phyloP scores from a whole-genome alignment of 2,329 filamentous ascomycete genomes.

The Pyrenochaeta sp. region DNA sequence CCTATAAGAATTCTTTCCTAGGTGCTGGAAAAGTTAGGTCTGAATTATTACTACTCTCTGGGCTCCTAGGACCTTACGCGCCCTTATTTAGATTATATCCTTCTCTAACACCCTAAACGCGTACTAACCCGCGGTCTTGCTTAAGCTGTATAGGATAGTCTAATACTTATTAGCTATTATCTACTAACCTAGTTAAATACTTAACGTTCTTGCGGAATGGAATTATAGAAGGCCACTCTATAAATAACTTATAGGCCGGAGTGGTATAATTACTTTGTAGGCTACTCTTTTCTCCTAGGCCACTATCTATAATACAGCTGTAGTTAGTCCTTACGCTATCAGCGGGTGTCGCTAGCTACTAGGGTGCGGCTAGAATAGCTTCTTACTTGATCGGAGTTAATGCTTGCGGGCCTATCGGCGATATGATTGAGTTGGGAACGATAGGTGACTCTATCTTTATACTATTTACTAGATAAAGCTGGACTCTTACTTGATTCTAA shows the following conservation, averaged over 20 bases:
- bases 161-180: slow-evolving; percentile 66
- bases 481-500: slow-evolving; percentile 34
- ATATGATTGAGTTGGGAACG: slow-evolving; percentile 35
- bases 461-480: slow-evolving; percentile 37
- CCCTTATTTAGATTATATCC: slow-evolving; percentile 68
- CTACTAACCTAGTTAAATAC: slow-evolving; percentile 69
- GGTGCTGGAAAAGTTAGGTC: slow-evolving; percentile 53
- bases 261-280: slow-evolving; percentile 90
- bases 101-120: slow-evolving; percentile 81
- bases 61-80: slow-evolving; percentile 46
- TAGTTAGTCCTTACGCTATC: slow-evolving; percentile 42
- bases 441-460: slow-evolving; percentile 47
- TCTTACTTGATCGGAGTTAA: slow-evolving; percentile 46
- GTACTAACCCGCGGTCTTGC: slow-evolving; percentile 75
- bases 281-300: slow-evolving; percentile 36
- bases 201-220: slow-evolving; percentile 63
- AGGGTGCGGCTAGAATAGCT: slow-evolving; percentile 25
- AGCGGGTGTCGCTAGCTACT: slow-evolving; percentile 44
- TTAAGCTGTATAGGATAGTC: slow-evolving; percentile 80
- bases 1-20: slow-evolving; percentile 60
- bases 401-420: slow-evolving; percentile 29
- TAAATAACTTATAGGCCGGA: slow-evolving; percentile 82
- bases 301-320: slow-evolving; percentile 22
- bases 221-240: slow-evolving; percentile 64
- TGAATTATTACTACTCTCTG: slow-evolving; percentile 48